phyloP scores from a whole-genome alignment of 495 filamentous ascomycete species.

The Penicillium ucsense region DNA sequence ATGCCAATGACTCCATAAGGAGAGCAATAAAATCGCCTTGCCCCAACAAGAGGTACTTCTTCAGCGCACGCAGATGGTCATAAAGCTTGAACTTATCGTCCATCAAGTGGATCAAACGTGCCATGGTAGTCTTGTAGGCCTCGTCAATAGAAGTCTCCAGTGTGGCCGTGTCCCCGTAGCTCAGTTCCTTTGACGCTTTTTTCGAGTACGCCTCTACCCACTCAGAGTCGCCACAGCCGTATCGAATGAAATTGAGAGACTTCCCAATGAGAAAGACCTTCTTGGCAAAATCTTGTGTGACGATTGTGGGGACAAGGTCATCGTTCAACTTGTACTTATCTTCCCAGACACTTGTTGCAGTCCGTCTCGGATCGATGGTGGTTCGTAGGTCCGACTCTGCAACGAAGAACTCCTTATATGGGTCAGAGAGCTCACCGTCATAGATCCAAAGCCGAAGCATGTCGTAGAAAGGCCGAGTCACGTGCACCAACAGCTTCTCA shows the following conservation, averaged over 20 bases:
- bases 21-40: conserved; percentile 97
- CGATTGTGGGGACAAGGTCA: conserved; percentile 83
- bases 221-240: conserved; percentile 82
- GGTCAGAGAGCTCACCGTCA: conserved; percentile 93
- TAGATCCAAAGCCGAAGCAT: conserved; percentile 98
- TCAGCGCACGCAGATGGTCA: conserved; percentile 83
- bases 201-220: conserved; percentile 99
- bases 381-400: conserved; percentile 53
- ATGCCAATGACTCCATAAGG: conserved; percentile 90
- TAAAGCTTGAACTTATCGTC: conserved; percentile 86
- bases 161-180: conserved; percentile 87
- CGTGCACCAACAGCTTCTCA: conserved; percentile 78
- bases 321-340: conserved; percentile 88
- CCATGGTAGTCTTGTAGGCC: conserved; percentile 96
- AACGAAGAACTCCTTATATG: conserved; percentile 93
- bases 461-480: conserved; percentile 95
- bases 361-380: conserved; percentile 46
- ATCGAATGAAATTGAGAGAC: conserved; percentile 94
- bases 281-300: conserved; percentile 82
- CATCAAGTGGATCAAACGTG: conserved; percentile 89
- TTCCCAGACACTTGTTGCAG: conserved; percentile 90
- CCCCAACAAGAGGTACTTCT: conserved; percentile 88
- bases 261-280: conserved; percentile 97
- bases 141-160: conserved; percentile 90
- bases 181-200: conserved; percentile 80